Evolutionary conservation across 257 asterid species (phyloP), one percentile per base, ranked within the genome.

Genomic region (Gynochthodes officinalis): DNA sequence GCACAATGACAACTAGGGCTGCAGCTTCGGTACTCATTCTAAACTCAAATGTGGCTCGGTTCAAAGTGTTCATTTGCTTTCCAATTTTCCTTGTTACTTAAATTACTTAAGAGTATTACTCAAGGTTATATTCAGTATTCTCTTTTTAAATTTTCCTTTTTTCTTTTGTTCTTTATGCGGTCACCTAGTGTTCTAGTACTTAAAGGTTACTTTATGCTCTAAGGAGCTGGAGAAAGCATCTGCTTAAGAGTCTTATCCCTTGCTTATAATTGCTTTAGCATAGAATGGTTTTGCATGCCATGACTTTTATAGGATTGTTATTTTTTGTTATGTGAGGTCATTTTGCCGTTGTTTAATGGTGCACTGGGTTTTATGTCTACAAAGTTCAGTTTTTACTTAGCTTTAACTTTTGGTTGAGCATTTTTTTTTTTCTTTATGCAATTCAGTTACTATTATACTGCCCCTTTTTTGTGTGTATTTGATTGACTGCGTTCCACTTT

Each of bases 1-100:
- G 97, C 79, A 95, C 96, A 67, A 95, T 95, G 97, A 95, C 99
- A 73, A 92, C 97, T 19, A 83, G 96, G 79, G 98, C 98, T 32
- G 99, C 99, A 72, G 97, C 99, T 81, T 90, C 92, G 96, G 99
- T 95, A 89, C 64, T 64, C 25, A 69, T 76, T 40, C 50, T 42
- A 49, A 40, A 12, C 25, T 69, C 39, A 53, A 53, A 21, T 39
- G 53, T 19, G 44, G 19, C 52, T 69, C 64, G 4, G 32, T 33
- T 35, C 8, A 18, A 7, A 50, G 6, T 69, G 49, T 48, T 27
- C 2, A 15, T 67, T 67, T 67, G 12, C 10, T 66, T 43, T 23
- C 42, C 10, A 33, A 1, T 13, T 50, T 1, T 68, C 58, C 33
- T 35, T 69, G 58, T 18, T 15, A 14, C 53, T 23, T 66, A 5